Evolutionary conservation across 768 basidiomycete genomes (phyloP), one percentile per base, ranked within the genome.

Genomic region (Termitomyces sp.): DNA sequence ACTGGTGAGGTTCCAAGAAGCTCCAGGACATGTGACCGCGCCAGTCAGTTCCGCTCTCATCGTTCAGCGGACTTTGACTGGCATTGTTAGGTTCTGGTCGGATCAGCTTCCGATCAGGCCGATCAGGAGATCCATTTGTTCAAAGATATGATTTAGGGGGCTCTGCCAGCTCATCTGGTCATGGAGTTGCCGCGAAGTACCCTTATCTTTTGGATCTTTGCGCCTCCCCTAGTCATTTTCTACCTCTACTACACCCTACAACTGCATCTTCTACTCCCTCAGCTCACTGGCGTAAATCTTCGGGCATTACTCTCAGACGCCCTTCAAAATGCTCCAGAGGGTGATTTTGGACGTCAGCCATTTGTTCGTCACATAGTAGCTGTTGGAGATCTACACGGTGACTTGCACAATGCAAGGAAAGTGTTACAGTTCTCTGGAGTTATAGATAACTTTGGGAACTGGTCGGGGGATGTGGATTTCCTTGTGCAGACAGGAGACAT

Each of bases 401-500:
- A 97, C 75, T 69, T 92, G 34, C 77, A 79, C 0, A 96, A 96
- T 70, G 89, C 94, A 11, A 83, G 82, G 64, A 82, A 79, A 46
- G 94, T 98, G 25, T 78, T 98, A 36, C 79, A 87, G 40, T 94
- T 94, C 79, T 85, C 92, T 1, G 80, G 81, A 1, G 88, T 98
- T 5, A 85, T 89, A 3, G 86, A 94, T 66, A 81, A 83, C 11
- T 68, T 81, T 6, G 87, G 87, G 1, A 78, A 87, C 59, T 98
- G 96, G 96, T 84, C 86, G 3, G 94, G 91, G 5, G 78, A 89
- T 34, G 83, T 89, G 1, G 91, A 94, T 69, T 86, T 89, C 50
- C 87, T 98, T 60, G 94, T 97, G 17, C 96, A 98, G 77, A 97
- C 95, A 0, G 96, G 95, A 3, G 95, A 98, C 73, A 95, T 97